These are phyloP conservation scores for Coemansia sp. DNA, from an alignment of 192 early-diverging fungal species.

Conservation along the genomic window DNA sequence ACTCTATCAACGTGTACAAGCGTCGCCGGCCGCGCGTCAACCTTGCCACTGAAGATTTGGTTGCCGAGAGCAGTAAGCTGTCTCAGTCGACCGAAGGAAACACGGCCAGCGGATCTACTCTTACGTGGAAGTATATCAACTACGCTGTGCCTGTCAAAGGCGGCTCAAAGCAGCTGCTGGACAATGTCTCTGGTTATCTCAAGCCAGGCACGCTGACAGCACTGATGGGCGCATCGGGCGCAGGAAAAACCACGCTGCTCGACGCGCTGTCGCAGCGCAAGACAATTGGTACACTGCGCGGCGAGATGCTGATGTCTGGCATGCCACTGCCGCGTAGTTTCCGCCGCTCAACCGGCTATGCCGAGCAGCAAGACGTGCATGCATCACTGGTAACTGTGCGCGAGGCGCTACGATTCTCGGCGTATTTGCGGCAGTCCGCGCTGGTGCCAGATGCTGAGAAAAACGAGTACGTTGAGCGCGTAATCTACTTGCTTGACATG, in stretches of 20 bases:
- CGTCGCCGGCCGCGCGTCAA: slow-evolving; percentile 34
- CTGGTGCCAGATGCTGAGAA: slow-evolving; percentile 60
- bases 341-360: slow-evolving; percentile 68
- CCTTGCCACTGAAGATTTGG: slow-evolving; percentile 45
- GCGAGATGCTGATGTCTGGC: slow-evolving; percentile 66
- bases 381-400: slow-evolving; percentile 64
- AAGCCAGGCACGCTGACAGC: slow-evolving; percentile 73
- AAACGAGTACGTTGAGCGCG: slow-evolving; percentile 64
- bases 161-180: slow-evolving; percentile 65
- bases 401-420: slow-evolving; percentile 60
- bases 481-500: slow-evolving; percentile 68
- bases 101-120: slow-evolving; percentile 57
- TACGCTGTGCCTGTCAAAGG: slow-evolving; percentile 69
- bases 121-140: slow-evolving; percentile 64
- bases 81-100: slow-evolving; percentile 47
- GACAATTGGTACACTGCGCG: slow-evolving; percentile 60
- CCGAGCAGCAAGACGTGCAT: slow-evolving; percentile 77
- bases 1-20: slow-evolving; percentile 57
- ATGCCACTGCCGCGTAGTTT: slow-evolving; percentile 53
- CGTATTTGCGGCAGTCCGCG: slow-evolving; percentile 62
- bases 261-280: slow-evolving; percentile 73
- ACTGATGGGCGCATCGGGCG: slow-evolving; percentile 63
- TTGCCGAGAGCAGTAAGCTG: slow-evolving; percentile 15
- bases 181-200: slow-evolving; percentile 63
- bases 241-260: slow-evolving; percentile 73